Evolutionary conservation across 768 basidiomycete species (phyloP).

Genomic region (Trametes coccinea): DNA sequence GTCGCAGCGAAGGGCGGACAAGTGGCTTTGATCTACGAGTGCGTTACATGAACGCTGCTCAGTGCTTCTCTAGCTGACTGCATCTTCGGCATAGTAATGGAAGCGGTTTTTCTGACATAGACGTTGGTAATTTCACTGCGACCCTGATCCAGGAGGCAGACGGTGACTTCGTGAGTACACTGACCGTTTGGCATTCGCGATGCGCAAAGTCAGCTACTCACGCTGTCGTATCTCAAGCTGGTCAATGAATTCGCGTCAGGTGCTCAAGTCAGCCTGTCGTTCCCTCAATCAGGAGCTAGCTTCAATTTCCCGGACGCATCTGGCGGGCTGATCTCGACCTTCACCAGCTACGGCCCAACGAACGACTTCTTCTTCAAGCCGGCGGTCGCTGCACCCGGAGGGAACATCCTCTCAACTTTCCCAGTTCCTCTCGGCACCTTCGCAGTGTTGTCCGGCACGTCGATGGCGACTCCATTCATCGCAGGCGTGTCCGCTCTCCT

Average conservation of each 20-base stretch:
- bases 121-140: constrained; percentile 47
- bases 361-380: constrained; percentile 62
- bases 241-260: constrained; percentile 51
- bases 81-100: constrained; percentile 43
- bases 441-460: constrained; percentile 23
- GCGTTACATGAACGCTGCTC: constrained; percentile 17
- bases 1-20: constrained; percentile 54
- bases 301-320: constrained; percentile 47
- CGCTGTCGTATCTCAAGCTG: constrained; percentile 30
- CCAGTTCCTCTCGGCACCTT: constrained; percentile 24
- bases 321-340: constrained; percentile 56
- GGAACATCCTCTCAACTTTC: constrained; percentile 48
- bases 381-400: constrained; percentile 53
- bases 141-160: constrained; percentile 55
- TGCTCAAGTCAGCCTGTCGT: constrained; percentile 42
- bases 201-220: background rate
- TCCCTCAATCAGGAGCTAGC: constrained; percentile 47
- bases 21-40: constrained; percentile 56
- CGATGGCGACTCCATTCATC: constrained; percentile 40
- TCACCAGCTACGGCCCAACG: constrained; percentile 59
- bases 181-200: too few relatives aligned
- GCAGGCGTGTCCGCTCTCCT: constrained; percentile 48
- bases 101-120: constrained; percentile 44
- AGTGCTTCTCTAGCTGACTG: background rate
- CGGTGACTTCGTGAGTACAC: constrained; percentile 51